These are phyloP conservation scores for Penicillium occitanis DNA, from an alignment of 2,329 filamentous ascomycete genomes.

Conservation along the genomic window DNA sequence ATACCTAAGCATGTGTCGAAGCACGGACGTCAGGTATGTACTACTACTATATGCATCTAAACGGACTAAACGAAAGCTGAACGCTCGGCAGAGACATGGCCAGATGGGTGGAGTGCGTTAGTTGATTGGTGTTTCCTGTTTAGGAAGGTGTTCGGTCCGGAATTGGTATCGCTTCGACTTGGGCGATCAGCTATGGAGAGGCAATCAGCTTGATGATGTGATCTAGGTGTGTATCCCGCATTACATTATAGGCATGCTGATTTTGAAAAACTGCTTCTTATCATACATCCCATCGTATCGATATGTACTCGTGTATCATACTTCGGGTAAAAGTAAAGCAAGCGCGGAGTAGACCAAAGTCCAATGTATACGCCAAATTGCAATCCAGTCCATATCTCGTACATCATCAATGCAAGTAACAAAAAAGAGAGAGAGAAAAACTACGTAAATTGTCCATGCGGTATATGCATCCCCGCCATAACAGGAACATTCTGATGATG, in stretches of 20 bases:
- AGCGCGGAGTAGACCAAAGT: background rate
- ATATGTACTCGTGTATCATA: background rate
- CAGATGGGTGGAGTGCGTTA: background rate
- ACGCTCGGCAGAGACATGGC: background rate
- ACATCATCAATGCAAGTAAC: background rate
- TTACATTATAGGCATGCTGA: background rate
- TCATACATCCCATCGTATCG: background rate
- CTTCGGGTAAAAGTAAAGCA: background rate
- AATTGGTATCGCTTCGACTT: background rate
- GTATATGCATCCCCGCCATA: slow-evolving; percentile 8
- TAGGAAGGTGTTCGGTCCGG: background rate
- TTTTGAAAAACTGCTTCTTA: background rate
- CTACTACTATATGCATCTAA: background rate
- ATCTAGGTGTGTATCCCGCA: background rate
- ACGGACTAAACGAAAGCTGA: background rate
- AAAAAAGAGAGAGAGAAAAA: background rate
- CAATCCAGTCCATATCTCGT: background rate
- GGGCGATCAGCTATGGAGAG: background rate
- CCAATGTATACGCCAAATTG: background rate
- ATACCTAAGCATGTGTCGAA: background rate
- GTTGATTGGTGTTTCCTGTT: background rate
- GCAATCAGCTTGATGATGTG: background rate
- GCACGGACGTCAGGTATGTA: background rate
- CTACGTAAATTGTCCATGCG: slow-evolving; percentile 12
- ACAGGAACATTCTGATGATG: background rate